Evolutionary conservation across 331 rosid genomes (phyloP), one percentile per base, ranked within the genome.

Genomic region (Quercus tomentella): DNA sequence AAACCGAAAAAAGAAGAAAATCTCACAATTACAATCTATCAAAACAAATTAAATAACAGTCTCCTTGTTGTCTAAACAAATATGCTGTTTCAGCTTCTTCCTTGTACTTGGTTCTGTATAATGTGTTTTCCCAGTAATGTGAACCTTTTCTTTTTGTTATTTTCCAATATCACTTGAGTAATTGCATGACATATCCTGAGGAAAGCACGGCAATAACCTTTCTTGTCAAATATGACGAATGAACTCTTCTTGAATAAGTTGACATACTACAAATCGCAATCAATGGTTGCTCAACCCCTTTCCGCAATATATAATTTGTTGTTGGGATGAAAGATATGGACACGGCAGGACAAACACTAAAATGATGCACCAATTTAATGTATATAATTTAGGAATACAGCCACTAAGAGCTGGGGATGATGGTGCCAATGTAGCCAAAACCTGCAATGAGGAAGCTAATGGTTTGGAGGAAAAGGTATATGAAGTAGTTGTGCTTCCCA

Each of bases 391-490:
- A 3, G 31, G 67, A 6, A 17, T 5, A 33, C 35, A 56, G 74
- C 73, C 79, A 68, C 70, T 66, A 55, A 43, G 83, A 73, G 88
- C 88, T 91, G 83, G 92, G 95, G 75, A 96, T 92, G 35, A 96
- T 96, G 90, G 99, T 96, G 79, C 99, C 99, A 21, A 96, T 87
- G 57, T 89, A 96, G 78, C 99, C 99, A 75, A 96, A 82, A 84
- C 99, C 99, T 4, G 92, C 90, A 76, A 96, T 88, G 77, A 91
- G 60, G 92, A 96, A 96, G 67, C 86, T 61, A 31, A 96, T 14
- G 78, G 98, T 93, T 83, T 96, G 99, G 65, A 96, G 97, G 92
- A 93, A 96, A 74, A 96, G 99, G 86, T 96, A 96, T 3, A 96
- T 58, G 45, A 96, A 96, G 83, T 96, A 96, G 89, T 83, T 91